Evolutionary conservation across 116 monocot genomes (phyloP).

Genomic region (Phalaenopsis hybrid): DNA sequence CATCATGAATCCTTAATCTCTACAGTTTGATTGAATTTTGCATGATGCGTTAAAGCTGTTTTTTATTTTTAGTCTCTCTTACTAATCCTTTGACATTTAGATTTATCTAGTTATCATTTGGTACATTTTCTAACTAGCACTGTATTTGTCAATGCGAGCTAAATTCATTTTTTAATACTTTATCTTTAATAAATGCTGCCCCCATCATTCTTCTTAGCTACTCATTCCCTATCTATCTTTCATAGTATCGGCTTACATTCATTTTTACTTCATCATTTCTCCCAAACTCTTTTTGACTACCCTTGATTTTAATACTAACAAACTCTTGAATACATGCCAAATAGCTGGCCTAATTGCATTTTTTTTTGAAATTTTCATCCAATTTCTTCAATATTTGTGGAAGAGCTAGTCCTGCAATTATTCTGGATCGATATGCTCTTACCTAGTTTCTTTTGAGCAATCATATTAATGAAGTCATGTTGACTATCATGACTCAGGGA

Average conservation of each 20-base stretch:
- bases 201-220: not conserved
- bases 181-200: not conserved
- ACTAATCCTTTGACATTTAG: not conserved
- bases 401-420: not conserved
- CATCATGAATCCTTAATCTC: not conserved
- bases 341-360: not conserved
- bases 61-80: not conserved
- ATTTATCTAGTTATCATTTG: not conserved
- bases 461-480: not conserved
- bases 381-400: not conserved
- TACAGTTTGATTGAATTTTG: not conserved
- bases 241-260: not conserved
- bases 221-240: not conserved
- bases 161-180: not conserved
- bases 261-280: not conserved
- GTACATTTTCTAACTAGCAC: not conserved
- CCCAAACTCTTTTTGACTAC: not conserved
- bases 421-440: not conserved
- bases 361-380: not conserved
- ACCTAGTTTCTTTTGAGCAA: not conserved
- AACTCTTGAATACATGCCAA: not conserved
- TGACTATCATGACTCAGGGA: constrained; percentile 48
- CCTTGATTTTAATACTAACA: not conserved
- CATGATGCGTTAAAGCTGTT: not conserved
- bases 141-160: not conserved